Base-by-base conservation (phyloP, 768 basidiomycete species). In the Gelatoporia subvermispora region DNA sequence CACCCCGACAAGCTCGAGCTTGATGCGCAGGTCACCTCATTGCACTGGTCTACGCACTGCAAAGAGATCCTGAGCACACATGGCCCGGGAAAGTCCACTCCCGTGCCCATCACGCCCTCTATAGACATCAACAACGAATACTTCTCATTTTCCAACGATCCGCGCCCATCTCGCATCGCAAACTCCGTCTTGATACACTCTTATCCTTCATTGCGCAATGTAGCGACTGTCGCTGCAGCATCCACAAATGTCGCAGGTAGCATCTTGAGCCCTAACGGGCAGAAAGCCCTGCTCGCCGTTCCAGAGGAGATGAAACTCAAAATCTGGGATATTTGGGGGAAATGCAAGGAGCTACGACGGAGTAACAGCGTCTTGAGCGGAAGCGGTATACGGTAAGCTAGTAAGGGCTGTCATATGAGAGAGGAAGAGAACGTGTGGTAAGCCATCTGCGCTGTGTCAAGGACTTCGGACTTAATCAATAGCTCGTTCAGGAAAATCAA, bases 11-110 rank as follows among this genome's bases (percentile, higher is more conserved):
- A 68, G 45, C 54, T 78, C n/a, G 75, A 78, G 35, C 66, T 74
- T 16, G 72, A 70, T 21, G 77, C 82, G 9, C 78, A 81, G 50
- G 78, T 93, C 45, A 85, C 84, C 5, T 81, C 82, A 5, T 65
- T 91, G 10, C 74, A 85, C 45, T 90, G 82, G 62, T 88, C 89
- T 15, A 79, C 83, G 3, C 85, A 91, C 52, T 82, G 83, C 59
- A 90, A 89, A 55, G 93, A 95, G 59, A 66, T 96, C 31, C 66
- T 95, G n/a, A 88, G 81, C 37, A 88, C 89, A 2, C 88, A 93
- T 57, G 89, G 79, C 2, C 72, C 71, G 43, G 78, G 78, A 16
- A 56, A 56, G 68, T 48, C 62, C 62, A 43, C 59, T 51, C 49
- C 39, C 41, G 54, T n/a, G 17, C 54, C 50, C 35, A 34, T 53